A percentile compares a stretch with the other conserved stretches of the same genome.
These are phyloP conservation scores for Amanita jacksonii DNA, from an alignment of 768 basidiomycete species.

Conservation along the genomic window DNA sequence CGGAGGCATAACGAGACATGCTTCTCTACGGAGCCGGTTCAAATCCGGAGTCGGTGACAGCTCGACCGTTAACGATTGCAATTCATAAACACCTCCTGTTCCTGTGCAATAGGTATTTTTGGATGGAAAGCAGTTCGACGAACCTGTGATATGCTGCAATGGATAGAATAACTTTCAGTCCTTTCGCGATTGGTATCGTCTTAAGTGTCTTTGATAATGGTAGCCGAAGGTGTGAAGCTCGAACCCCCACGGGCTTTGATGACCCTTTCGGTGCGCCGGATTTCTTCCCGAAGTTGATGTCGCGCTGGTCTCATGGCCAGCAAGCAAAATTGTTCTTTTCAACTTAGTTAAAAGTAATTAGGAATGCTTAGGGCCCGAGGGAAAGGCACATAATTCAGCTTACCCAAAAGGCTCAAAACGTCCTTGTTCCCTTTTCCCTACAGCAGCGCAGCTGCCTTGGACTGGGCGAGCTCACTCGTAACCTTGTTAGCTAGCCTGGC, in stretches of 20 bases:
- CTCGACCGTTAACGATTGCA: slow-evolving; percentile 48
- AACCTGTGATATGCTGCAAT: slow-evolving; percentile 49
- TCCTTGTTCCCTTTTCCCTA: slow-evolving; percentile 43
- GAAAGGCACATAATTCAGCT: background rate
- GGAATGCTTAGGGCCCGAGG: slow-evolving; percentile 7
- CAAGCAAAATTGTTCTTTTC: slow-evolving; percentile 37
- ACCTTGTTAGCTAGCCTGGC: slow-evolving; percentile 34
- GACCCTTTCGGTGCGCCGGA: slow-evolving; percentile 27
- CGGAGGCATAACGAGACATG: slow-evolving; percentile 39
- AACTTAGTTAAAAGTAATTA: too few relatives aligned
- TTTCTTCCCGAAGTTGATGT: slow-evolving; percentile 56
- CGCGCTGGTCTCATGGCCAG: slow-evolving; percentile 57
- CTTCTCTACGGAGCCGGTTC: slow-evolving; percentile 30
- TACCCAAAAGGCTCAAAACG: slow-evolving; percentile 48
- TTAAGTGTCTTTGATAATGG: slow-evolving; percentile 47
- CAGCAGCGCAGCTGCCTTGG: slow-evolving; percentile 37
- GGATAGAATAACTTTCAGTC: slow-evolving; percentile 41
- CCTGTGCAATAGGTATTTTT: background rate
- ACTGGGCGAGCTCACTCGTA: slow-evolving; percentile 35
- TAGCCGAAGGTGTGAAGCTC: slow-evolving; percentile 34
- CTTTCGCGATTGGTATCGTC: slow-evolving; percentile 40
- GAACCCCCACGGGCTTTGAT: slow-evolving; percentile 27
- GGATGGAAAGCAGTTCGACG: background rate
- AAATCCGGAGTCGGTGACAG: slow-evolving; percentile 34
- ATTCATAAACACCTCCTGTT: slow-evolving; percentile 46